These are phyloP conservation scores for Serpula lacrymans DNA, from an alignment of 768 basidiomycete species.

Conservation along the genomic window DNA sequence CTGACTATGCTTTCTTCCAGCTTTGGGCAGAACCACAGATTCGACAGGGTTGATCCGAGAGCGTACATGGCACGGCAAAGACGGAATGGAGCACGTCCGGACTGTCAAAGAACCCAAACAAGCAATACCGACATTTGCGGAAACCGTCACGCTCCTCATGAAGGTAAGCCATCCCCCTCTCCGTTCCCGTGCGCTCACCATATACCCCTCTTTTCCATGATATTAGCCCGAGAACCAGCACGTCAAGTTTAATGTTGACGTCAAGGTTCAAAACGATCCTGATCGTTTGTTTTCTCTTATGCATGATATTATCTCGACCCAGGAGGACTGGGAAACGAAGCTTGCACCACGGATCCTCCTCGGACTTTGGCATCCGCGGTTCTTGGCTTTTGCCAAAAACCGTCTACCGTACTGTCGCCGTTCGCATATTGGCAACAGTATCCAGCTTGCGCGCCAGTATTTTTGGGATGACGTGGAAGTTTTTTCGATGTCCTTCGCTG, in stretches of 20 bases:
- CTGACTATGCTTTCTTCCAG: constrained; percentile 30
- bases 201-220: constrained; percentile 1
- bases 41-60: constrained; percentile 69
- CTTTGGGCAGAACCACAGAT: constrained; percentile 79
- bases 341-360: constrained; percentile 80
- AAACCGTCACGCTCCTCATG: constrained; percentile 82
- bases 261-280: constrained; percentile 92
- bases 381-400: constrained; percentile 71
- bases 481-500: constrained; percentile 79
- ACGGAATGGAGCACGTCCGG: constrained; percentile 74
- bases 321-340: constrained; percentile 67
- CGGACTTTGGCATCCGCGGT: constrained; percentile 90
- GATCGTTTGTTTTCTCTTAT: constrained; percentile 80
- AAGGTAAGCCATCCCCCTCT: constrained; percentile 38
- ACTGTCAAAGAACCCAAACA: constrained; percentile 82
- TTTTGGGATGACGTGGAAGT: constrained; percentile 88
- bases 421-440: constrained; percentile 79
- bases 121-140: constrained; percentile 84
- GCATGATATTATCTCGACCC: constrained; percentile 58
- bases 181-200: constrained; percentile 10
- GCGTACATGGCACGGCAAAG: constrained; percentile 64
- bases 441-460: constrained; percentile 71
- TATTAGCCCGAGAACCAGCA: constrained; percentile 69
- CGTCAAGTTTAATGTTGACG: constrained; percentile 83
- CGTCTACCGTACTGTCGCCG: constrained; percentile 80